Conservation (phyloP, 257 asterid genomes). For the Buddleja alternifolia region DNA sequence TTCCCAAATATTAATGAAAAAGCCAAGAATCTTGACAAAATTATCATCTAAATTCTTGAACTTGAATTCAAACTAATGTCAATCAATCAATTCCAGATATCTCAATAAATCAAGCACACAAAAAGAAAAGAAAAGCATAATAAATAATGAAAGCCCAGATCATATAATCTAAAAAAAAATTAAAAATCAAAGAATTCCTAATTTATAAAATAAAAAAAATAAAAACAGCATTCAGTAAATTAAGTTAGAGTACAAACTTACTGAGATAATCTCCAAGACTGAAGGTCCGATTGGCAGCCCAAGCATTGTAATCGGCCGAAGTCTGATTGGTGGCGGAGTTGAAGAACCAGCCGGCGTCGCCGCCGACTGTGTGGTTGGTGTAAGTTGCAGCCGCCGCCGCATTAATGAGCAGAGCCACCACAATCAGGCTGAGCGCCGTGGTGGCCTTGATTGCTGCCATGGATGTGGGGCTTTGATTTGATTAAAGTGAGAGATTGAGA, state of each 20-base stretch:
- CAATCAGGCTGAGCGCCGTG: slow-evolving; percentile 28
- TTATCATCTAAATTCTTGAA: neutral
- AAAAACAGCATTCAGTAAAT: neutral
- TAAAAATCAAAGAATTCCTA: neutral
- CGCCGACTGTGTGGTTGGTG: slow-evolving; percentile 84
- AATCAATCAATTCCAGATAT: slow-evolving; percentile 19
- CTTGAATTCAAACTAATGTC: slow-evolving; percentile 5
- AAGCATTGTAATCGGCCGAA: slow-evolving; percentile 65
- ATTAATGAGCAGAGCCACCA: slow-evolving; percentile 40
- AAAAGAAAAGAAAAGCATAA: neutral
- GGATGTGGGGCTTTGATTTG: slow-evolving; percentile 19
- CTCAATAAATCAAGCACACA: neutral
- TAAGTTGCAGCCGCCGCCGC: slow-evolving; percentile 54
- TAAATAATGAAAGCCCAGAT: neutral
- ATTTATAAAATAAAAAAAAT: neutral
- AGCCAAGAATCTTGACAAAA: too few species aligned
- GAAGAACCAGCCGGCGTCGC: slow-evolving; percentile 79
- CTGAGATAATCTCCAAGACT: slow-evolving; percentile 82
- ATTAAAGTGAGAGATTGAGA: too few species aligned
- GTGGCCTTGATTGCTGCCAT: slow-evolving; percentile 37
- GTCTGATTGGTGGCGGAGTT: slow-evolving; percentile 47
- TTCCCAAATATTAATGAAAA: too few species aligned
- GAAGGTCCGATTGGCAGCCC: slow-evolving; percentile 75
- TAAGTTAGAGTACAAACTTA: slow-evolving; percentile 33
- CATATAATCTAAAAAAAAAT: neutral